Percentiles rank a stretch among this genome's conserved stretches.
phyloP scores from a whole-genome alignment of 106 monocot genomes.

The Allium sativum region DNA sequence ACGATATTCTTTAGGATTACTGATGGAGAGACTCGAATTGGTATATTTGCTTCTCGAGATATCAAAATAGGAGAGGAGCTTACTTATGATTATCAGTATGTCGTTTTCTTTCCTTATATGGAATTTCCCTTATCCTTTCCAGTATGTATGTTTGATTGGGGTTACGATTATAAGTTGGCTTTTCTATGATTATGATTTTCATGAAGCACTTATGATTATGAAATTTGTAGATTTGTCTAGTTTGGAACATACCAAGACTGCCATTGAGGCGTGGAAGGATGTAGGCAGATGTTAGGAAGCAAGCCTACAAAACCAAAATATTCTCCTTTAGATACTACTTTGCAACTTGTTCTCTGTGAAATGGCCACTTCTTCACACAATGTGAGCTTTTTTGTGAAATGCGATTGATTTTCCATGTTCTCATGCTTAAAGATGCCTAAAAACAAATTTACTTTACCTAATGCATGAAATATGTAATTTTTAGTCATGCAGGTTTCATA shows the following conservation, averaged over 20 bases:
- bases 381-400: slow-evolving; percentile 20
- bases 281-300: slow-evolving; percentile 67
- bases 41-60: slow-evolving; percentile 85
- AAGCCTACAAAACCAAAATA: slow-evolving; percentile 44
- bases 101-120: slow-evolving; percentile 1
- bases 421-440: too few species aligned
- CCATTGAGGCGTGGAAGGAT: slow-evolving; percentile 65
- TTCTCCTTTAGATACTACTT: slow-evolving; percentile 31
- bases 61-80: slow-evolving; percentile 75
- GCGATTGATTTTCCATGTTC: too few species aligned
- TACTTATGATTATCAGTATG: slow-evolving; percentile 93
- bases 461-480: neutral
- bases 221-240: slow-evolving; percentile 80
- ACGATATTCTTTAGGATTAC: slow-evolving; percentile 54
- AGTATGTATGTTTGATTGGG: too few species aligned
- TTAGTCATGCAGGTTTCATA: neutral
- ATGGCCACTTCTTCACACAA: slow-evolving; percentile 25
- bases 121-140: too few species aligned
- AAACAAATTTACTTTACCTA: neutral
- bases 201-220: too few species aligned
- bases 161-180: too few species aligned
- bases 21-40: slow-evolving; percentile 93
- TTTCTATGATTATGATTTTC: too few species aligned
- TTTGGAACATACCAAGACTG: slow-evolving; percentile 96
- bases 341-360: slow-evolving; percentile 25